phyloP scores from a whole-genome alignment of 176 grass and related monocot species.

The Canna indica region DNA sequence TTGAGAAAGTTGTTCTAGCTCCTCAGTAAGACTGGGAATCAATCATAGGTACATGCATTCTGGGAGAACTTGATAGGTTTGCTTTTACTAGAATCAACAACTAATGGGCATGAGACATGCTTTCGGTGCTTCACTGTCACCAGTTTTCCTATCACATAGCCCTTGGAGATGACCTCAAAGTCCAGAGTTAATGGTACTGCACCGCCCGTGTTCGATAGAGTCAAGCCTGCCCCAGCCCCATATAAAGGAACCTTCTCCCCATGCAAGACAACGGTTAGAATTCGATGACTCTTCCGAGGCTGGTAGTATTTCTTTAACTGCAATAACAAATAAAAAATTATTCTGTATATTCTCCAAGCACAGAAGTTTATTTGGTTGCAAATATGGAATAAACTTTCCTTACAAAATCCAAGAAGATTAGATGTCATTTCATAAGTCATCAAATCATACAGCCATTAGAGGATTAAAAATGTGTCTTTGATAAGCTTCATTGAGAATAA shows the following conservation, averaged over 20 bases:
- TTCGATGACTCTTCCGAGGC: slow-evolving; percentile 43
- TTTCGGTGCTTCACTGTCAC: slow-evolving; percentile 66
- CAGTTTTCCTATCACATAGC: slow-evolving; percentile 74
- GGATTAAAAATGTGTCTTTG: too few species aligned
- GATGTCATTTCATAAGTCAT: too few species aligned
- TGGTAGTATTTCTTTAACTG: slow-evolving; percentile 74
- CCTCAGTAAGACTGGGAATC: too few species aligned
- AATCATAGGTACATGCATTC: slow-evolving; percentile 34
- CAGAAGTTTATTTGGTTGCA: background rate
- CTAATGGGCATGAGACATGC: slow-evolving; percentile 38
- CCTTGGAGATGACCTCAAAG: slow-evolving; percentile 35
- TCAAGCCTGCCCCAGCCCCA: slow-evolving; percentile 57
- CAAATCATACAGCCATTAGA: too few species aligned
- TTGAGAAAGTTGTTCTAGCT: too few species aligned
- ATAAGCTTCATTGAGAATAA: too few species aligned
- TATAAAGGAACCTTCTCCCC: slow-evolving; percentile 80
- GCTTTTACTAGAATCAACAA: slow-evolving; percentile 28
- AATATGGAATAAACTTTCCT: background rate
- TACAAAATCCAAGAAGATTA: background rate
- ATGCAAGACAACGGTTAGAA: slow-evolving; percentile 29
- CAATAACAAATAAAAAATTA: slow-evolving; percentile 1
- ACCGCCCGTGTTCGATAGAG: slow-evolving; percentile 22
- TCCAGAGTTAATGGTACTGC: slow-evolving; percentile 51
- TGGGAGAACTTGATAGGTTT: slow-evolving; percentile 43
- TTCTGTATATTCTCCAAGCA: background rate